Evolutionary conservation across 768 basidiomycete genomes (phyloP).

Genomic region (Botryobasidium botryosum): DNA sequence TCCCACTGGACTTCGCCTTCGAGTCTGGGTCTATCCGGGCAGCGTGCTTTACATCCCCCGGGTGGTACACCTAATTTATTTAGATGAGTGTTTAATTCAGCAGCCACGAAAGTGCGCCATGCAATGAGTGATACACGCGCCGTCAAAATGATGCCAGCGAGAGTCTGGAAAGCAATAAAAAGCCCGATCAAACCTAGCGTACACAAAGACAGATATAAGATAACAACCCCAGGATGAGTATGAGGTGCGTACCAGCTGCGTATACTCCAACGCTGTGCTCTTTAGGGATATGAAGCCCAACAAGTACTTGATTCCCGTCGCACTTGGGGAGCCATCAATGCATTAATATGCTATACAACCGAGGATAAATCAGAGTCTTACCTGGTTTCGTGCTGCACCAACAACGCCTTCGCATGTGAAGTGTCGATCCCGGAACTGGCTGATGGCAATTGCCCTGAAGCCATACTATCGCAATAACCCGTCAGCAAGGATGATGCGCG

Average conservation of each 20-base stretch:
- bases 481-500: too few species aligned
- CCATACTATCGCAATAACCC: slow-evolving; percentile 20
- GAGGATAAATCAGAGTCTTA: slow-evolving; percentile 11
- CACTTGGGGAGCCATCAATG: slow-evolving; percentile 16
- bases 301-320: slow-evolving; percentile 24
- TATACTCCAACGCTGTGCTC: slow-evolving; percentile 16
- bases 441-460: slow-evolving; percentile 22
- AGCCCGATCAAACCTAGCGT: slow-evolving; percentile 18
- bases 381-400: slow-evolving; percentile 13
- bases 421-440: slow-evolving; percentile 24
- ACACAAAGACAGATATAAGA: slow-evolving; percentile 2
- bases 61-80: slow-evolving; percentile 14
- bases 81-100: not conserved
- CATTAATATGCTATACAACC: slow-evolving; percentile 16
- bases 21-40: slow-evolving; percentile 15
- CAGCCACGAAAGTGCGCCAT: not conserved
- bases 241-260: slow-evolving; percentile 13
- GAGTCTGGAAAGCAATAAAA: slow-evolving; percentile 17
- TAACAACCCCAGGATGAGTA: not conserved
- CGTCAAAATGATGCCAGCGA: slow-evolving; percentile 20
- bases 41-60: slow-evolving; percentile 23
- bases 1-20: slow-evolving; percentile 2
- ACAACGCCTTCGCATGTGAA: slow-evolving; percentile 20
- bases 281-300: slow-evolving; percentile 19
- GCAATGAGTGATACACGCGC: slow-evolving; percentile 9